Percentiles rank a stretch among this genome's conserved stretches.
Evolutionary conservation across 2,329 filamentous ascomycete genomes (phyloP).

Genomic region (Zasmidium cellare): DNA sequence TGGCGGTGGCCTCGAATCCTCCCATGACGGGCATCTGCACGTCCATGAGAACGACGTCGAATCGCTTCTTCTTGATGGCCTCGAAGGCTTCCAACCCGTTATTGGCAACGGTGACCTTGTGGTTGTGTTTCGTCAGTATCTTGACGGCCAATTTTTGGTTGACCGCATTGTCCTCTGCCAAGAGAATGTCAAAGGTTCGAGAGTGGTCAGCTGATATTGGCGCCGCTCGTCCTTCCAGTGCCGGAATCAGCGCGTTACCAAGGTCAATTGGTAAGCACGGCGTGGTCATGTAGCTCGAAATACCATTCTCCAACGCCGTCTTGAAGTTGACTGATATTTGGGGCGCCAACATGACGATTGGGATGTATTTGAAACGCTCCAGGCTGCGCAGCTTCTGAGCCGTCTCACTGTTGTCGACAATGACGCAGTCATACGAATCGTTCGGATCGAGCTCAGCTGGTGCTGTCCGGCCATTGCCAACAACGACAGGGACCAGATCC

Average conservation of each 20-base stretch:
- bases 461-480: conserved; percentile 68
- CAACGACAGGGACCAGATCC: conserved; percentile 77
- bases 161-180: conserved; percentile 96
- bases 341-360: conserved; percentile 87
- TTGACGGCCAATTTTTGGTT: conserved; percentile 96
- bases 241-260: conserved; percentile 93
- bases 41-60: conserved; percentile 97
- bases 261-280: conserved; percentile 92
- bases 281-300: conserved; percentile 99
- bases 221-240: conserved; percentile 87
- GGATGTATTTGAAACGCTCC: conserved; percentile 97
- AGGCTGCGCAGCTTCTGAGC: conserved; percentile 81
- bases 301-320: conserved; percentile 88
- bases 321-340: conserved; percentile 89
- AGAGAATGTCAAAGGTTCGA: conserved; percentile 89
- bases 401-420: conserved; percentile 90
- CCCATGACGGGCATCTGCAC: conserved; percentile 99
- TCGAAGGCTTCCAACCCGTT: conserved; percentile 94
- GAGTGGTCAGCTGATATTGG: conserved; percentile 91
- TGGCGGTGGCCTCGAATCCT: conserved; percentile 93
- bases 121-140: conserved; percentile 95
- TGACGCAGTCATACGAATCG: conserved; percentile 87
- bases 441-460: conserved; percentile 52
- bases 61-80: conserved; percentile 86
- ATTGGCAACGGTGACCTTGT: conserved; percentile 86